These are phyloP conservation scores for Solanum bulbocastanum DNA, from an alignment of 257 asterid genomes.

Conservation along the genomic window DNA sequence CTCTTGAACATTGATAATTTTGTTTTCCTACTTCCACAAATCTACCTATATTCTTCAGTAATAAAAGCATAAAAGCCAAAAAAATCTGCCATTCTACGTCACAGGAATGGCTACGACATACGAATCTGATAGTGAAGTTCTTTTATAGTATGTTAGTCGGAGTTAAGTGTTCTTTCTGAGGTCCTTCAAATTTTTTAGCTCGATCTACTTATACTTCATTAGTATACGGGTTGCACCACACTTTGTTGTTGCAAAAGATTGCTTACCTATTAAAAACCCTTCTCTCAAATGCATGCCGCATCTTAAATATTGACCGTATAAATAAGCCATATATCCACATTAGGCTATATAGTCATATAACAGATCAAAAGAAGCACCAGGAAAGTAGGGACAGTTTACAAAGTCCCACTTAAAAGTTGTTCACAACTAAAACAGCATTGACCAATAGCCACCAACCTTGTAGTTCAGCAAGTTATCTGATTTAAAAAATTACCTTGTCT, in stretches of 20 bases:
- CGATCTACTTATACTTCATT: background rate
- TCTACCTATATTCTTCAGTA: background rate
- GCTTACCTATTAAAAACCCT: background rate
- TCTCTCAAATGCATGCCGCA: background rate
- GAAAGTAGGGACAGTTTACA: background rate
- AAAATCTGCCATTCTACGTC: background rate
- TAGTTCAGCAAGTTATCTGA: background rate
- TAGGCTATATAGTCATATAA: background rate
- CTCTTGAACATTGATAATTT: background rate
- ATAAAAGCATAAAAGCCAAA: background rate
- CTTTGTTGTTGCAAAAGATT: background rate
- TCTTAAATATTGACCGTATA: background rate
- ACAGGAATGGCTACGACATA: background rate
- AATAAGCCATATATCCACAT: background rate
- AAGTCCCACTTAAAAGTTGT: background rate
- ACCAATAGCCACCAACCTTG: background rate
- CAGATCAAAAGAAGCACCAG: background rate
- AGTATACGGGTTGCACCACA: background rate
- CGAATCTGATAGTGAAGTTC: background rate
- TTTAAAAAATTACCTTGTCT: conserved; percentile 57
- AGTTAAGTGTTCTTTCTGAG: background rate
- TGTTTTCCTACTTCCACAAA: background rate
- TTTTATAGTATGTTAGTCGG: background rate
- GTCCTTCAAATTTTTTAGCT: background rate
- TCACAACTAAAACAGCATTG: background rate